Conservation (phyloP, 371 early-diverging fungal species). For the Mucor mucedo region DNA sequence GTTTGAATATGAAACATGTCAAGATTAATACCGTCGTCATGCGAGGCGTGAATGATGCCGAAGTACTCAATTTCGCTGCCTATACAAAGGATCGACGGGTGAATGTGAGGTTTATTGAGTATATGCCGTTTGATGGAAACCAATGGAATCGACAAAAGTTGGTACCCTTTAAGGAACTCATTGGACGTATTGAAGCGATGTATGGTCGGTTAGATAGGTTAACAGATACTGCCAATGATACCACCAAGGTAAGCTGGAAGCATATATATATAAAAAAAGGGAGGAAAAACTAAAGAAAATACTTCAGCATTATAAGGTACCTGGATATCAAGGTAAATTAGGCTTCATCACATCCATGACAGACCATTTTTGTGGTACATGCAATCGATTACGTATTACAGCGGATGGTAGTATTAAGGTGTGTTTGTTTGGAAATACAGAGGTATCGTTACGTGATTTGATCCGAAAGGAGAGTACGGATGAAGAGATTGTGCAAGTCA, state of each 20-base stretch:
- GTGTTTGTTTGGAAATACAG: conserved; percentile 90
- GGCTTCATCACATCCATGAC: conserved; percentile 98
- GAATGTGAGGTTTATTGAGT: conserved; percentile 93
- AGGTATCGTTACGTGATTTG: conserved; percentile 83
- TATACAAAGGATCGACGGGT: conserved; percentile 77
- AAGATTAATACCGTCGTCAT: conserved; percentile 94
- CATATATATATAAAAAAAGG: too few species aligned
- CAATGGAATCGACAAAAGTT: conserved; percentile 85
- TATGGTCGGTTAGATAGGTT: conserved; percentile 69
- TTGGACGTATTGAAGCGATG: conserved; percentile 56
- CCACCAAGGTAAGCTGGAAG: conserved; percentile 70
- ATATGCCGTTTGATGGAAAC: conserved; percentile 97
- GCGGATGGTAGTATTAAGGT: conserved; percentile 95
- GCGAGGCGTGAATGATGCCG: conserved; percentile 82
- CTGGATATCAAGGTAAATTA: conserved; percentile 83
- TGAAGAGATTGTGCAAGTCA: conserved; percentile 68
- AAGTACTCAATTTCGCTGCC: conserved; percentile 82
- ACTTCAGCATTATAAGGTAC: conserved; percentile 63
- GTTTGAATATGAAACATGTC: conserved; percentile 68
- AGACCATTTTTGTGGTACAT: conserved; percentile 92
- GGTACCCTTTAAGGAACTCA: conserved; percentile 81
- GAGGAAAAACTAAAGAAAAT: not conserved
- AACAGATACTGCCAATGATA: conserved; percentile 83
- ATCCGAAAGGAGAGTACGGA: conserved; percentile 72
- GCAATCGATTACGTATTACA: conserved; percentile 91